These are phyloP conservation scores for Aspergillus coremiiformis DNA, from an alignment of 495 filamentous ascomycete genomes.

Conservation along the genomic window DNA sequence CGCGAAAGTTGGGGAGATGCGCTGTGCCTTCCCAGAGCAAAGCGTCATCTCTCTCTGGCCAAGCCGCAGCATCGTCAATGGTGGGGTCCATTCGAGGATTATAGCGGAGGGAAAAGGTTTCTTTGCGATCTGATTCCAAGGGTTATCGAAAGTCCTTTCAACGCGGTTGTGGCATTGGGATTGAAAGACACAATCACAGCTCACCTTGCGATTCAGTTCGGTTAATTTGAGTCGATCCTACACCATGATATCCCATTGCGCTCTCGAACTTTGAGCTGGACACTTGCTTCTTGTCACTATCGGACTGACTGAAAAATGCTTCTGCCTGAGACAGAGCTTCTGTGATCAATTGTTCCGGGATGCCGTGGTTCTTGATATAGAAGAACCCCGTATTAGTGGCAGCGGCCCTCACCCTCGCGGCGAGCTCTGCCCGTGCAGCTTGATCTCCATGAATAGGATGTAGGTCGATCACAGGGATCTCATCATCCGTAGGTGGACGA, in stretches of 20 bases:
- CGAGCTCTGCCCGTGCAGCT: constrained; percentile 32
- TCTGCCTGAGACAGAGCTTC: constrained; percentile 28
- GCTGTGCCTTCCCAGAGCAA: constrained; percentile 44
- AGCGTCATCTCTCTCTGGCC: too few species aligned
- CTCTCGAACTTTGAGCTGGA: constrained; percentile 16
- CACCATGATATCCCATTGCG: constrained; percentile 25
- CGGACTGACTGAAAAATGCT: constrained; percentile 40
- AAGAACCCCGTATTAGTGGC: constrained; percentile 48
- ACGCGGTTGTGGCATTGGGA: too few species aligned
- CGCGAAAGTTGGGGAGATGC: constrained; percentile 42
- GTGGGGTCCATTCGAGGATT: constrained; percentile 40
- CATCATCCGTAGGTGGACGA: constrained; percentile 31
- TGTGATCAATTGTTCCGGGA: constrained; percentile 37
- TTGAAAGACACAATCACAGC: too few species aligned
- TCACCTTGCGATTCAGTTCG: constrained; percentile 23
- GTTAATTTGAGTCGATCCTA: constrained; percentile 24
- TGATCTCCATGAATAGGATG: constrained; percentile 31
- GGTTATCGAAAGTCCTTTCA: not conserved
- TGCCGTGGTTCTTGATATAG: constrained; percentile 50
- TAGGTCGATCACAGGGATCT: constrained; percentile 51
- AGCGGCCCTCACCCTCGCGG: constrained; percentile 32
- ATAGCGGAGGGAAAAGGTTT: constrained; percentile 41
- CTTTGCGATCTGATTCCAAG: constrained; percentile 23
- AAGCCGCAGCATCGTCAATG: too few species aligned
- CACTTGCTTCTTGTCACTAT: constrained; percentile 32